A percentile compares a stretch with the other conserved stretches of the same genome.
Conservation (phyloP, 148 eudicot species). For the Cornus kousa region DNA sequence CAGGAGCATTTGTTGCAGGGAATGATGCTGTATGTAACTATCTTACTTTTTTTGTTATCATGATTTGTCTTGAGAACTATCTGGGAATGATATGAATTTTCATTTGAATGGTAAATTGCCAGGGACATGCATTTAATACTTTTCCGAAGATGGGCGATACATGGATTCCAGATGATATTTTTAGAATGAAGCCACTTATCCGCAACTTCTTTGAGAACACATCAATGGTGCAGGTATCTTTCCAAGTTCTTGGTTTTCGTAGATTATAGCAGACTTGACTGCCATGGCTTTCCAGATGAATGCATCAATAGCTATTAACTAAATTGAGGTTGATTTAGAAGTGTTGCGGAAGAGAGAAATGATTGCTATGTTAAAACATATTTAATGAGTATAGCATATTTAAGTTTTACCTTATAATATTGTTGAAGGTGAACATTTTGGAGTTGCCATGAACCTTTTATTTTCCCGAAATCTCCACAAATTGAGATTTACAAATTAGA, state of each 20-base stretch:
- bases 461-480: not conserved
- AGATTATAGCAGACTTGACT: not conserved
- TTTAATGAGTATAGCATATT: not conserved
- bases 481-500: no score
- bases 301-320: not conserved
- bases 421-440: not conserved
- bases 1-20: conserved; percentile 99
- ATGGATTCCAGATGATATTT: conserved; percentile 94
- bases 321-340: not conserved
- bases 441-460: not conserved
- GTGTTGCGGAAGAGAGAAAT: not conserved
- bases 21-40: conserved; percentile 84
- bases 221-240: conserved; percentile 86
- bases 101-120: conserved; percentile 11
- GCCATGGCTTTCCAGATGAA: not conserved
- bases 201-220: conserved; percentile 97
- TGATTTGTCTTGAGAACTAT: no score
- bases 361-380: not conserved
- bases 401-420: not conserved
- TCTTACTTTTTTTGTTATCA: not conserved
- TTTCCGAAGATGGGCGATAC: conserved; percentile 97
- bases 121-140: conserved; percentile 96
- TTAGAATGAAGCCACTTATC: conserved; percentile 77
- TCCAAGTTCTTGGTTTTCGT: not conserved
- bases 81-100: not conserved